Evolutionary conservation across 306 rosid species (phyloP).

Genomic region (Fragaria iinumae): DNA sequence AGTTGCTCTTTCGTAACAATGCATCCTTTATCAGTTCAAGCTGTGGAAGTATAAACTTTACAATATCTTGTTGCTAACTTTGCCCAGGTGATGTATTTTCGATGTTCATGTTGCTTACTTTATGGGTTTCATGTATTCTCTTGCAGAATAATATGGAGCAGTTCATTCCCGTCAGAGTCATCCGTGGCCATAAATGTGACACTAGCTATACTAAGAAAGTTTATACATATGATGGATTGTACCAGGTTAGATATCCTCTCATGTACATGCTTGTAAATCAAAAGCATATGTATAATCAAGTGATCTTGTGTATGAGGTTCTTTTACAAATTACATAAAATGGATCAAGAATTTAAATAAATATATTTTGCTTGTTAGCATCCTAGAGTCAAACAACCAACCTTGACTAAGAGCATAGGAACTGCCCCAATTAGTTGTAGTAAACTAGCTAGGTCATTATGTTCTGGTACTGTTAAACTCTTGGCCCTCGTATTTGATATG

Average conservation of each 20-base stretch:
- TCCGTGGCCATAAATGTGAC: slow-evolving; percentile 36
- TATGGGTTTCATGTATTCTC: not conserved
- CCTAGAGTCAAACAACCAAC: not conserved
- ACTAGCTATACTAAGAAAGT: slow-evolving; percentile 30
- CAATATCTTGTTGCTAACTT: not conserved
- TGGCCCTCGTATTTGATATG: not conserved
- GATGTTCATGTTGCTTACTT: not conserved
- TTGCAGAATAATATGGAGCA: slow-evolving; percentile 43
- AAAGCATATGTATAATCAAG: not conserved
- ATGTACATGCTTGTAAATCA: not conserved
- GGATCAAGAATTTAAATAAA: not conserved
- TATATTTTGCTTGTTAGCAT: not conserved
- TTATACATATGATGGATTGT: slow-evolving; percentile 42
- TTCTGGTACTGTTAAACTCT: not conserved
- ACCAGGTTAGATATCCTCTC: slow-evolving; percentile 30
- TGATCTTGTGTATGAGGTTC: not conserved
- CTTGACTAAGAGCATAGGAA: not conserved
- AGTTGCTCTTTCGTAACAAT: not conserved
- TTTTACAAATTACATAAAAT: not conserved
- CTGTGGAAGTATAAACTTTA: not conserved
- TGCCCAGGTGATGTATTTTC: not conserved
- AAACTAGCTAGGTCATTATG: not conserved
- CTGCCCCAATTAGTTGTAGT: not conserved
- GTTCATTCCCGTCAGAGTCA: slow-evolving; percentile 31
- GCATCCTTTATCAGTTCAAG: not conserved